Base-by-base conservation (phyloP, 2,329 filamentous ascomycete species). In the Penicillium sp. region DNA sequence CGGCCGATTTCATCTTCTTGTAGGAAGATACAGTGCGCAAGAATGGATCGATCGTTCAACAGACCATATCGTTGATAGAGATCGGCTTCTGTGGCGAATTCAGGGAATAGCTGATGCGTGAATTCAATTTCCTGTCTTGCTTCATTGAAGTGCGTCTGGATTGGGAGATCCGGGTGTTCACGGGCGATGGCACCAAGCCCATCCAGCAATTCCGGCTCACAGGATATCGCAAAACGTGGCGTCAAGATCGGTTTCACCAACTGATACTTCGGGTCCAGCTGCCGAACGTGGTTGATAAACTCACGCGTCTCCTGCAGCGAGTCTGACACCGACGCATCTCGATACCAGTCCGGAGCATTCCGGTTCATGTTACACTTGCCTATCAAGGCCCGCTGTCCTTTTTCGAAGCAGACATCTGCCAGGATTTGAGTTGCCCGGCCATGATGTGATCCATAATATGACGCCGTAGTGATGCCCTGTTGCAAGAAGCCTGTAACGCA, bases 131-230 rank as follows among this genome's bases (percentile, higher is more conserved):
- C 83, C 51, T 82, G 77, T 57, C 75, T 71, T 0, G 82, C 81
- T 60, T 86, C 83, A 64, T 84, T 81, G 70, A 86, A 85, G 62
- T 86, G 83, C 3, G 82, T 86, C 65, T 87, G 83, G 28, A 87
- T 78, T 0, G 79, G 73, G 16, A 86, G 61, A 1, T 73, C 64
- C 0, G 70, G 69, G 48, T 84, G 72, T 9, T 70, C 56, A 3
- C 58, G 56, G 0, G 78, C 78, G 19, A 86, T 75, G 1, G 68
- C 60, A 0, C 83, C 83, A 1, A 87, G 69, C 0, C 80, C 80
- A 0, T 58, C 48, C 2, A 87, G 73, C 0, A 86, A 68, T 2
- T 75, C 72, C 0, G 74, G 64, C 0, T 77, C 76, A 60, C 83
- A 86, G 6, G 77, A 79, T 41, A 84, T 81, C 31, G 82, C 80